Conservation (phyloP, 768 basidiomycete genomes). For the Phylloporus arenicola region DNA sequence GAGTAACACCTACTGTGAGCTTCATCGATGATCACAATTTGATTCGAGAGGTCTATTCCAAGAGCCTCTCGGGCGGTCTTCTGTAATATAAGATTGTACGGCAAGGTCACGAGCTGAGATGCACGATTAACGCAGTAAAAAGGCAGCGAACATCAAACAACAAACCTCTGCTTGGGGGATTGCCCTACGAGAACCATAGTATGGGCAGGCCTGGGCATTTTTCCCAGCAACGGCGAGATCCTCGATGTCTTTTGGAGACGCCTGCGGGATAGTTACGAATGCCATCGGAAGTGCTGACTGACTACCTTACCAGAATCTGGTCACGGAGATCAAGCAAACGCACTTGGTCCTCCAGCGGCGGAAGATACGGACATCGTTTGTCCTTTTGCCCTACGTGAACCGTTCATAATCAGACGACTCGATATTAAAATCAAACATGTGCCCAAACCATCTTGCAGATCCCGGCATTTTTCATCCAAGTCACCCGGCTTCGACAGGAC, state of each 20-base stretch:
- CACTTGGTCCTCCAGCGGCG: conserved; percentile 59
- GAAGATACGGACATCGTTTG: conserved; percentile 73
- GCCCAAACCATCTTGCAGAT: conserved; percentile 59
- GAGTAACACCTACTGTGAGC: conserved; percentile 73
- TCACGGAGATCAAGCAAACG: conserved; percentile 80
- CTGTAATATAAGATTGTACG: conserved; percentile 88
- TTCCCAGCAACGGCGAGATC: conserved; percentile 76
- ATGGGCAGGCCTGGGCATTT: conserved; percentile 73
- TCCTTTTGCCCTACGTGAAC: conserved; percentile 49
- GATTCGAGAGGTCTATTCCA: conserved; percentile 77
- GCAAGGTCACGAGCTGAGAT: conserved; percentile 76
- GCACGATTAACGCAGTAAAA: neutral
- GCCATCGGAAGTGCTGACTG: neutral
- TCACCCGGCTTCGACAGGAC: conserved; percentile 59
- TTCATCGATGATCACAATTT: conserved; percentile 91
- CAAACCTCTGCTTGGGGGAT: conserved; percentile 86
- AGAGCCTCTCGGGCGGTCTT: conserved; percentile 80
- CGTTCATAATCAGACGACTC: conserved; percentile 1
- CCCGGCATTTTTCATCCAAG: conserved; percentile 84
- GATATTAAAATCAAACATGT: neutral
- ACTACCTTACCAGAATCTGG: conserved; percentile 60
- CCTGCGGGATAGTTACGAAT: conserved; percentile 40
- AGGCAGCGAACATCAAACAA: neutral
- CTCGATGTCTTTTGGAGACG: conserved; percentile 89
- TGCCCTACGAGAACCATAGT: conserved; percentile 85